phyloP scores from a whole-genome alignment of 257 asterid species.

The Solanum pinnatisectum region DNA sequence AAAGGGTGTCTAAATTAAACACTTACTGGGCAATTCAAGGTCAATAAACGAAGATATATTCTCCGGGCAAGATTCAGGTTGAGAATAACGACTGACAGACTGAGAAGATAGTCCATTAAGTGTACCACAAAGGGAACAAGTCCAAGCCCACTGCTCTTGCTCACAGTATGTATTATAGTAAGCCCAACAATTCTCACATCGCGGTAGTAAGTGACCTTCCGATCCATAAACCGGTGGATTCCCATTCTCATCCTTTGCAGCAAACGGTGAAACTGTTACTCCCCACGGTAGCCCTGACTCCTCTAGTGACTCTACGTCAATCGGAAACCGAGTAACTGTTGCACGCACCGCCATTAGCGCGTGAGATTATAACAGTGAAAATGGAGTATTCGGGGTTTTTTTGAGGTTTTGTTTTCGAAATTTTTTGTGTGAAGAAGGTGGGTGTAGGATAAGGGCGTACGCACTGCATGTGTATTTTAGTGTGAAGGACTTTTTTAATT shows the following conservation, averaged over 20 bases:
- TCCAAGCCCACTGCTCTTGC: slow-evolving; percentile 98
- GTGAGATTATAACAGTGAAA: not conserved
- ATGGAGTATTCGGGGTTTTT: not conserved
- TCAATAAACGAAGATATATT: slow-evolving; percentile 75
- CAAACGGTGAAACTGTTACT: slow-evolving; percentile 70
- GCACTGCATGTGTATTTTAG: not conserved
- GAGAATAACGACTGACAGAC: slow-evolving; percentile 60
- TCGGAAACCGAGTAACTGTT: slow-evolving; percentile 65
- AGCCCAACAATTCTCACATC: slow-evolving; percentile 98
- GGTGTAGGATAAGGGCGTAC: not conserved
- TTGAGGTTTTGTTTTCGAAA: not conserved
- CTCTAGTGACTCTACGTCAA: slow-evolving; percentile 53
- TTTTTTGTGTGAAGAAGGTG: not conserved
- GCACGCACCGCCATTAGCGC: slow-evolving; percentile 79
- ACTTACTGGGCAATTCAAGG: slow-evolving; percentile 70
- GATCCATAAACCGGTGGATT: slow-evolving; percentile 85
- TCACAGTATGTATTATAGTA: slow-evolving; percentile 87
- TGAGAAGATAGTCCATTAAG: slow-evolving; percentile 68
- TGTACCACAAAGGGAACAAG: slow-evolving; percentile 83
- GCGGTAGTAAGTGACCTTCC: slow-evolving; percentile 65
- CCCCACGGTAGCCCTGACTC: slow-evolving; percentile 93
- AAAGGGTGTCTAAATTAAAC: not conserved
- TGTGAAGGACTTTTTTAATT: not conserved
- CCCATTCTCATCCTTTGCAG: slow-evolving; percentile 78
- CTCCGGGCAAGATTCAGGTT: slow-evolving; percentile 76